These are phyloP conservation scores for Kurtzmaniella cleridarum DNA, from an alignment of 805 yeast species.

Conservation along the genomic window DNA sequence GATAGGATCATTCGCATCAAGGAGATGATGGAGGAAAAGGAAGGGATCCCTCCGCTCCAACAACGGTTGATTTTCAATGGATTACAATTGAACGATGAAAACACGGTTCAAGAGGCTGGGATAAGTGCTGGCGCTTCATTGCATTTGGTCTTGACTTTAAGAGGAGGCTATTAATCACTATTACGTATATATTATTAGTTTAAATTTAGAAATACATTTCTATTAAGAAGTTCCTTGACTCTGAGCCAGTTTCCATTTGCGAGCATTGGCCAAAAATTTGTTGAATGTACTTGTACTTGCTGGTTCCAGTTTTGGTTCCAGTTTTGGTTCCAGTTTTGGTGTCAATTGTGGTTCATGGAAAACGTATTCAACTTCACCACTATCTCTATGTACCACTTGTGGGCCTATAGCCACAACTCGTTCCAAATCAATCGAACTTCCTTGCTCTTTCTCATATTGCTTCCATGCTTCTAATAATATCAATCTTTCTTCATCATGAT, in stretches of 20 bases:
- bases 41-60: constrained; percentile 95
- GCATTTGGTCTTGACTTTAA: constrained; percentile 84
- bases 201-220: not conserved
- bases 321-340: no score
- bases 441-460: constrained; percentile 62
- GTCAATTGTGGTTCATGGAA: no score
- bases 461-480: constrained; percentile 55
- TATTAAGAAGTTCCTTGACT: not conserved
- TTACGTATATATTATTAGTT: not conserved
- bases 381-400: constrained; percentile 42
- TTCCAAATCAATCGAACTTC: constrained; percentile 34
- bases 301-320: constrained; percentile 24
- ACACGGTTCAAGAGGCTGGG: constrained; percentile 67
- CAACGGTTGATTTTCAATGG: constrained; percentile 90
- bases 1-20: constrained; percentile 72
- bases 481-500: constrained; percentile 36
- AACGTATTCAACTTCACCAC: constrained; percentile 54
- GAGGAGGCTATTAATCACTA: constrained; percentile 60
- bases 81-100: constrained; percentile 84
- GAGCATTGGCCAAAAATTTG: constrained; percentile 39
- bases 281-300: constrained; percentile 19
- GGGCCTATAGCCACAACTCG: constrained; percentile 49
- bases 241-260: constrained; percentile 22
- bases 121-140: constrained; percentile 80
- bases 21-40: constrained; percentile 91